These are phyloP conservation scores for Zalaria sp. DNA, from an alignment of 2,329 filamentous ascomycete genomes.

Conservation along the genomic window DNA sequence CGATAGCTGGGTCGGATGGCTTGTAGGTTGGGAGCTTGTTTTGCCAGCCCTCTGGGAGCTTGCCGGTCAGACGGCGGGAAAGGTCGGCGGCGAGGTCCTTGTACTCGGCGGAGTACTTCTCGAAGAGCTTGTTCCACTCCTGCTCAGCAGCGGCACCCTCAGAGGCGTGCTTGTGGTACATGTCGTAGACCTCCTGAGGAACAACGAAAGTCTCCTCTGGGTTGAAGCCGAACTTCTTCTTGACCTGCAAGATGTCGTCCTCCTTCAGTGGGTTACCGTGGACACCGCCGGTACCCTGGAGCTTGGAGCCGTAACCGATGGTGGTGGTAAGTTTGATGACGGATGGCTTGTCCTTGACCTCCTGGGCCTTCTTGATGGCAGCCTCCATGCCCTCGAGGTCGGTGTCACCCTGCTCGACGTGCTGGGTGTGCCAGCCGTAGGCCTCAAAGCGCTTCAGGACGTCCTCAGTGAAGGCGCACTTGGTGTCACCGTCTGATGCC, in stretches of 20 bases:
- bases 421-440: conserved; percentile 88
- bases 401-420: conserved; percentile 75
- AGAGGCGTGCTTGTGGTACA: conserved; percentile 71
- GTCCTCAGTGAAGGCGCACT: conserved; percentile 93
- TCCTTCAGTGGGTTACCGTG: conserved; percentile 93
- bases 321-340: conserved; percentile 95
- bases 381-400: conserved; percentile 79
- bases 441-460: conserved; percentile 88
- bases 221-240: conserved; percentile 92
- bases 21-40: conserved; percentile 87
- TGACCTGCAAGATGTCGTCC: conserved; percentile 86
- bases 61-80: conserved; percentile 60
- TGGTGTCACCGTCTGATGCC: conserved; percentile 72
- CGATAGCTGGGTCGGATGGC: conserved; percentile 67
- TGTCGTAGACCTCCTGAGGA: conserved; percentile 85
- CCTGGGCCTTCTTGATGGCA: conserved; percentile 72
- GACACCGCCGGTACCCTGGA: conserved; percentile 87
- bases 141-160: conserved; percentile 80
- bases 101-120: conserved; percentile 71
- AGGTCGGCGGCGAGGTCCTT: conserved; percentile 70
- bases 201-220: conserved; percentile 86
- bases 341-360: conserved; percentile 89
- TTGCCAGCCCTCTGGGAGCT: conserved; percentile 93
- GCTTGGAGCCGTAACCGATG: conserved; percentile 88
- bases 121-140: conserved; percentile 89